phyloP scores from a whole-genome alignment of 176 grass and related monocot genomes.

The Calamus simplicifolius region DNA sequence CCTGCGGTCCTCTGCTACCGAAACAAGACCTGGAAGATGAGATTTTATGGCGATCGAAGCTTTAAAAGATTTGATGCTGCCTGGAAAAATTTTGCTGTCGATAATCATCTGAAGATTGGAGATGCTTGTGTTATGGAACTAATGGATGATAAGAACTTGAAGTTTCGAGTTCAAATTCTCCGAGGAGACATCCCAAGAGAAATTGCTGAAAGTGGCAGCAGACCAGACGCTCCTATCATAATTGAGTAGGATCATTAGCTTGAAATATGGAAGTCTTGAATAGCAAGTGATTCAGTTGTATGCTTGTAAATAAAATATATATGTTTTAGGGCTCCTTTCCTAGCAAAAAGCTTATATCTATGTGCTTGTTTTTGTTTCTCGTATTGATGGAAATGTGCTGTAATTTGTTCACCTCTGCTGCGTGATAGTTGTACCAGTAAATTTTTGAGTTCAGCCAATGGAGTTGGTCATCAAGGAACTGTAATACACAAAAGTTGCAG shows the following conservation, averaged over 20 bases:
- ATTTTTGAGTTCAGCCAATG: no score
- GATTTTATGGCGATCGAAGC: constrained; percentile 21
- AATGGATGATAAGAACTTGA: not conserved
- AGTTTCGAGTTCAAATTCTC: constrained; percentile 38
- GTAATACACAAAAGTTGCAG: no score
- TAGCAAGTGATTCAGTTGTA: no score
- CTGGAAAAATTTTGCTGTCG: constrained; percentile 29
- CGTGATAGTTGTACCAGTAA: no score
- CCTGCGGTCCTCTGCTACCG: constrained; percentile 14
- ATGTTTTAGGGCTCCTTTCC: no score
- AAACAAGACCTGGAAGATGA: constrained; percentile 22
- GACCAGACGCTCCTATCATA: constrained; percentile 24
- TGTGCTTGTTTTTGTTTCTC: no score
- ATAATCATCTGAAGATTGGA: constrained; percentile 20
- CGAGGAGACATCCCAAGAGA: constrained; percentile 29
- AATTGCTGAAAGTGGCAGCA: constrained; percentile 18
- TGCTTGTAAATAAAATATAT: no score
- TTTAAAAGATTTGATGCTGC: constrained; percentile 7
- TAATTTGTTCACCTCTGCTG: no score
- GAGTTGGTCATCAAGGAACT: no score
- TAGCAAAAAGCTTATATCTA: no score
- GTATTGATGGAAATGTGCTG: no score
- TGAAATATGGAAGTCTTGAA: no score
- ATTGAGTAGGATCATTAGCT: constrained; percentile 2
- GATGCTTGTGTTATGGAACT: constrained; percentile 43